Base-by-base conservation (phyloP, 75 land plant species). In the Ceratopteris richardii region DNA sequence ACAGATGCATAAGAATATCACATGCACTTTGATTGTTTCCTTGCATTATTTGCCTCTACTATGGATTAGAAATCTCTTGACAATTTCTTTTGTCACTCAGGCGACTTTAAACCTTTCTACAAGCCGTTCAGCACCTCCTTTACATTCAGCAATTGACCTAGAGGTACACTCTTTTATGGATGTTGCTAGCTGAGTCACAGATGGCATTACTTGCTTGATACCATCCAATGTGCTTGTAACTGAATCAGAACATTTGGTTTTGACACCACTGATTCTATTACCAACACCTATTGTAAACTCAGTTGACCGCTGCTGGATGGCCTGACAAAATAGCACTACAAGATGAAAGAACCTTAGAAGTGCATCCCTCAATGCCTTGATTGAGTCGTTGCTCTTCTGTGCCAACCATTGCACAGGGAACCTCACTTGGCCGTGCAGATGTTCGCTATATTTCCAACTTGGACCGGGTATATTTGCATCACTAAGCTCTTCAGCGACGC, bases 111-210 rank as follows among this genome's bases (percentile, higher is more conserved):
- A 84, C 66, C 65, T 87, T 68, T 90, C 92, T 3, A 88, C 63
- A 33, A 95, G 48, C 68, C 81, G 86, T 57, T 76, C 88, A 26
- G 83, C 76, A 21, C 90, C 82, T 55, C 67, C 96, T 56, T 61
- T 79, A 73, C 86, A 86, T 50, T 88, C 92, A 76, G 66, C 84
- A 0, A 68, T 82, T 20, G 79, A 44, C 20, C 78, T 77, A 65
- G 74, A 83, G 1, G 74, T 74, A 5, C 80, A 77, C 44, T 86
- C 88, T 18, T 29, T 67, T 1, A 80, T 31, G 23, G 41, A 16
- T 1, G 60, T 56, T 14, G 30, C 62, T 44, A 27, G 77, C 54
- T 25, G 51, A 55, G 11, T 42, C 57, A 24, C 33, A n/a, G 75
- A 73, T 33, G 33, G 31, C 23, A 13, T 81, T 58, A 16, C 64